phyloP scores from a whole-genome alignment of 192 early-diverging fungal species.

The Coemansia sp. region DNA sequence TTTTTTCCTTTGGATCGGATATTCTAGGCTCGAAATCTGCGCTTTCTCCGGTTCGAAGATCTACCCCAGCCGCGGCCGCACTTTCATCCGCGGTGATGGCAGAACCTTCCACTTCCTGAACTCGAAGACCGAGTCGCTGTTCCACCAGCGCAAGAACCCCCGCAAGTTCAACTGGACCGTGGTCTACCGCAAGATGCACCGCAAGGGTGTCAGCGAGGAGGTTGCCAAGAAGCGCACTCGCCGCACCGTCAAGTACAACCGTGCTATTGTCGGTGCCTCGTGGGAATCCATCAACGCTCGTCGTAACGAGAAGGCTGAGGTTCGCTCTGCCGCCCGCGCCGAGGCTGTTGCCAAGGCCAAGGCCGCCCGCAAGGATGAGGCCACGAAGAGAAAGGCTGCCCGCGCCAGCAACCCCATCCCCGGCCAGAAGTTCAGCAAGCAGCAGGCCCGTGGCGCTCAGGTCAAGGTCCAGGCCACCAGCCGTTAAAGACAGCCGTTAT shows the following conservation, averaged over 20 bases:
- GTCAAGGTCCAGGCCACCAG: conserved; percentile 43
- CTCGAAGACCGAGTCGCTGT: conserved; percentile 96
- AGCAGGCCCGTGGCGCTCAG: conserved; percentile 36
- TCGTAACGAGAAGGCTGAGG: conserved; percentile 95
- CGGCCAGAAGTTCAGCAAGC: conserved; percentile 46
- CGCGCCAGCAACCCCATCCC: conserved; percentile 64
- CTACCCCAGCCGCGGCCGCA: conserved; percentile 97
- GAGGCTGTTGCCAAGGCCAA: conserved; percentile 83
- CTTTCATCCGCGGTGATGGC: conserved; percentile 86
- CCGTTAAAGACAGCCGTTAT: conserved; percentile 20
- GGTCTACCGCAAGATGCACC: conserved; percentile 96
- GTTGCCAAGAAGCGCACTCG: conserved; percentile 93
- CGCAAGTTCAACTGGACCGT: conserved; percentile 97
- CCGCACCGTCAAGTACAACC: conserved; percentile 92
- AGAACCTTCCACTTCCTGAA: conserved; percentile 90
- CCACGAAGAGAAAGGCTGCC: conserved; percentile 83
- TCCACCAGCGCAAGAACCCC: conserved; percentile 96
- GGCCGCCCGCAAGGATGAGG: conserved; percentile 87
- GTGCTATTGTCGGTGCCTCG: conserved; percentile 93
- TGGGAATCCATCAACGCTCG: conserved; percentile 96
- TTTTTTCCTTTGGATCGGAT: background rate
- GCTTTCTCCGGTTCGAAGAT: conserved; percentile 99
- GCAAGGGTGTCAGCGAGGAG: conserved; percentile 98
- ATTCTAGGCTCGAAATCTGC: conserved; percentile 81
- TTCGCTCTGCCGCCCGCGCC: conserved; percentile 85